phyloP scores from a whole-genome alignment of 768 basidiomycete species.

The Postia placenta region DNA sequence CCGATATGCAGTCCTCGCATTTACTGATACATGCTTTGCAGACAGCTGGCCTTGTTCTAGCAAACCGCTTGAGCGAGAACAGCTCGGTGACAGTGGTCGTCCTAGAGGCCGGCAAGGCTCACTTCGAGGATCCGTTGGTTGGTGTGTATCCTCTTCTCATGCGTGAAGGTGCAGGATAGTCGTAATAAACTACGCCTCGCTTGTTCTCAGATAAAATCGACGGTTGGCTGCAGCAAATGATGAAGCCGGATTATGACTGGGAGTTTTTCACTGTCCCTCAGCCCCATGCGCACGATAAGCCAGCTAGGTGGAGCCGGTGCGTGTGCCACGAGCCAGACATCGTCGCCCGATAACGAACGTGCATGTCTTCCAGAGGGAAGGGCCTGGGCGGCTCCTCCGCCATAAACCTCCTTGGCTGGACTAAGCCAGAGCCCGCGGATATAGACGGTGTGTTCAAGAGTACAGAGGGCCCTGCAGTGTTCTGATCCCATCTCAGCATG shows the following conservation, averaged over 20 bases:
- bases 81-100: slow-evolving; percentile 28
- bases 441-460: slow-evolving; percentile 19
- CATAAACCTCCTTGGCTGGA: slow-evolving; percentile 36
- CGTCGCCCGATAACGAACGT: background rate
- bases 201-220: background rate
- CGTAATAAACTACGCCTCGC: background rate
- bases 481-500: slow-evolving; percentile 14
- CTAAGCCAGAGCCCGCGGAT: slow-evolving; percentile 23
- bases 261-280: slow-evolving; percentile 8
- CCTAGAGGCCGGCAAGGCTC: slow-evolving; percentile 24
- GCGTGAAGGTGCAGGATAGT: background rate
- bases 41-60: slow-evolving; percentile 33
- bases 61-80: slow-evolving; percentile 32
- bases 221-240: slow-evolving; percentile 6
- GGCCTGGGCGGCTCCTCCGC: slow-evolving; percentile 35
- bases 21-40: background rate
- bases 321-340: background rate
- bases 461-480: background rate
- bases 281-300: background rate
- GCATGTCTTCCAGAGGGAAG: slow-evolving; percentile 5
- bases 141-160: background rate
- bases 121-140: slow-evolving; percentile 6
- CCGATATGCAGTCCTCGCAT: background rate
- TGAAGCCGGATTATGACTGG: slow-evolving; percentile 15
- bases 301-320: background rate